Base-by-base conservation (phyloP, 2,329 filamentous ascomycete genomes). In the Ramularia collo-cygni region DNA sequence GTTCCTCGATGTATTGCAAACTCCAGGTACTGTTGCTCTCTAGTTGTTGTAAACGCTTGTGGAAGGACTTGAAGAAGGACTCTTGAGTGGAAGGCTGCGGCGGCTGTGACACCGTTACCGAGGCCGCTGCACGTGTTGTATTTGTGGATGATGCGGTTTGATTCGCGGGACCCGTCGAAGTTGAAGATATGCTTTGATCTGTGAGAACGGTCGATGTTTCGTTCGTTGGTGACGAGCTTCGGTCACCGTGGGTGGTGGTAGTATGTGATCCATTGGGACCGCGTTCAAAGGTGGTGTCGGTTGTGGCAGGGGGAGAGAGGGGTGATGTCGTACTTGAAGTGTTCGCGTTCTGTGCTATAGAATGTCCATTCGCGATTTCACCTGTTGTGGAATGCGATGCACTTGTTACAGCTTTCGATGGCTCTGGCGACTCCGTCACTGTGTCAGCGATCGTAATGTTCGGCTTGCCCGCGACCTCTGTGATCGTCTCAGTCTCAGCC, bases 21-120 rank as follows among this genome's bases (percentile, higher is more conserved):
- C 89, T 95, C 8, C 96, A 72, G 0, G 90, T 94, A 8, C 89
- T 87, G 60, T 96, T 98, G 12, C 85, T 78, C 63, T 98, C 92
- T 6, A 96, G 79, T 53, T 89, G 81, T 50, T 90, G 85, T 4
- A 98, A 74, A 1, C 92, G 85, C 63, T 96, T 96, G 48, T 89
- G 87, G 7, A 96, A 83, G 3, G 88, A 86, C 62, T 96, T 96
- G 74, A 95, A 98, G 64, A 98, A 96, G 2, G 85, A 92, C 60
- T 98, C 92, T 62, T 98, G 92, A 1, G 93, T 92, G 0, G 89
- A 88, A 2, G 90, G 89, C 66, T 51, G 75, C 64, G 17, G 67
- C 64, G 29, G 71, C 56, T 7, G 69, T 65, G 17, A 19, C 9
- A 26, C 30, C 4, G 19, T 28, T 8, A 37, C 28, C 5, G 34